Evolutionary conservation across 2,329 filamentous ascomycete species (phyloP).

Genomic region (Teratosphaeria epicoccoides): DNA sequence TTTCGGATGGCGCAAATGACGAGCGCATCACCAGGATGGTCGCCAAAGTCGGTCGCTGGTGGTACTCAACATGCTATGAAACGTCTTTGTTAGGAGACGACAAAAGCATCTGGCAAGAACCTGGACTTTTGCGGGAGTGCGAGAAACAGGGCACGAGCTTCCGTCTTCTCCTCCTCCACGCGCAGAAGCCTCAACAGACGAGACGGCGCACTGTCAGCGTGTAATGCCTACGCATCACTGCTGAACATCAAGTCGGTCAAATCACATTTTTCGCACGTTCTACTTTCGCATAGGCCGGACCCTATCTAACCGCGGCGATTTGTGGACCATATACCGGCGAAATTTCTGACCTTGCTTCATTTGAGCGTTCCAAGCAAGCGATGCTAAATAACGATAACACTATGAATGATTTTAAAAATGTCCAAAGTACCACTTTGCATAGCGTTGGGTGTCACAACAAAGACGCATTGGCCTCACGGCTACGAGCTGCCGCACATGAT

Average conservation of each 20-base stretch:
- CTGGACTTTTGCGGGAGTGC: conserved; percentile 67
- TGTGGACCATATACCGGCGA: neutral
- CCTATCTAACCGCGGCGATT: conserved; percentile 1
- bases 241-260: neutral
- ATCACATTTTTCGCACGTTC: conserved; percentile 1
- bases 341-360: conserved; percentile 2
- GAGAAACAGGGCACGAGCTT: conserved; percentile 78
- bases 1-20: conserved; percentile 42
- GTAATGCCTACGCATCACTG: conserved; percentile 16
- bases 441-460: conserved; percentile 1
- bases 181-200: conserved; percentile 57
- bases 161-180: conserved; percentile 83
- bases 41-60: conserved; percentile 84
- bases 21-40: conserved; percentile 88
- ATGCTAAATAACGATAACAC: neutral
- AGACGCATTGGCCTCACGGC: conserved; percentile 12
- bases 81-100: conserved; percentile 35
- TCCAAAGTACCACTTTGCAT: conserved; percentile 2
- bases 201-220: conserved; percentile 40
- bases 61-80: conserved; percentile 92
- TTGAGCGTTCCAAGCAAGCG: conserved; percentile 12
- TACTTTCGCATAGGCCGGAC: conserved; percentile 10
- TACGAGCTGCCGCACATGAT: conserved; percentile 6
- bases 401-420: neutral
- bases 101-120: conserved; percentile 70